These are phyloP conservation scores for Hansenula lynferdii DNA, from an alignment of 1,139 yeast genomes.

Conservation along the genomic window DNA sequence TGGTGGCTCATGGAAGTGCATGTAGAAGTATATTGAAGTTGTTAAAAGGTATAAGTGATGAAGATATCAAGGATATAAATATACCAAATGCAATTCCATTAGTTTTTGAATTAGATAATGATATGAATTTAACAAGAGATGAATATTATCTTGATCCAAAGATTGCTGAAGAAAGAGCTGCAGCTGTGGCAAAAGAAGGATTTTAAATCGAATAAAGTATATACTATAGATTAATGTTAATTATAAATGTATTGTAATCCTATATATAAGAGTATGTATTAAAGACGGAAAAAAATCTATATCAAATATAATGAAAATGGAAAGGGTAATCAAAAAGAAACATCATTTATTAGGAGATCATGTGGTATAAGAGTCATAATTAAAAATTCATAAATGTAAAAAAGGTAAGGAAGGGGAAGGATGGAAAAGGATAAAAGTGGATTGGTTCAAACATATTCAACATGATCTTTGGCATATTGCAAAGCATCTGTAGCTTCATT, in stretches of 20 bases:
- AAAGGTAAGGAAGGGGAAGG: not conserved
- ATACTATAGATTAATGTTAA: too few species aligned
- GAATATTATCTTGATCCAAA: conserved; percentile 68
- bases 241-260: too few species aligned
- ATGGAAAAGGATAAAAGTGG: not conserved
- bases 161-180: conserved; percentile 59
- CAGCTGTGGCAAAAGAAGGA: conserved; percentile 60
- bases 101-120: conserved; percentile 47
- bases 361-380: too few species aligned
- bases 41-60: conserved; percentile 50
- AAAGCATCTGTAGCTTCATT: conserved; percentile 67
- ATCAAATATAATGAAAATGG: too few species aligned
- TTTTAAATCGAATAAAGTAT: conserved; percentile 3
- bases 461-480: conserved; percentile 71
- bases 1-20: conserved; percentile 75
- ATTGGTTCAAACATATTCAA: conserved; percentile 54
- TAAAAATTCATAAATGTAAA: not conserved
- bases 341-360: too few species aligned
- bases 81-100: conserved; percentile 79
- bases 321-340: too few species aligned
- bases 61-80: conserved; percentile 60
- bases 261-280: too few species aligned
- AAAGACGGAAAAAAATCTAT: too few species aligned
- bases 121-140: conserved; percentile 37
- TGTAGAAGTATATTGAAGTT: conserved; percentile 65